Percentiles rank a stretch among this genome's conserved stretches.
These are phyloP conservation scores for Ophiostoma triangulosporum DNA, from an alignment of 2,329 filamentous ascomycete genomes.

Conservation along the genomic window DNA sequence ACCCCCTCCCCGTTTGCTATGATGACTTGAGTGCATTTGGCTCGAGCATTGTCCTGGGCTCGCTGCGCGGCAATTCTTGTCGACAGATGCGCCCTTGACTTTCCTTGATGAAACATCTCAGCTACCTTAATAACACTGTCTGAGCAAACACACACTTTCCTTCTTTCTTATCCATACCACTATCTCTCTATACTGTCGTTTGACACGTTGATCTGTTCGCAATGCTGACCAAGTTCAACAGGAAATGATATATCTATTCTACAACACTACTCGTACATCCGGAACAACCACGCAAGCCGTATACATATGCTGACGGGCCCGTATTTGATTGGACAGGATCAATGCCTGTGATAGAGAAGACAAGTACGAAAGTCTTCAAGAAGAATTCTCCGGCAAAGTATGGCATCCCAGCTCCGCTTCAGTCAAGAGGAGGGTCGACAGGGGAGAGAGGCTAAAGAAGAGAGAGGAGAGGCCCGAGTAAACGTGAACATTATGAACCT, in stretches of 20 bases:
- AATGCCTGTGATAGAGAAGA: slow-evolving; percentile 89
- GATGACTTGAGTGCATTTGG: slow-evolving; percentile 99
- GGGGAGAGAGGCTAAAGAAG: slow-evolving; percentile 2
- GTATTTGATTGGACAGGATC: slow-evolving; percentile 44
- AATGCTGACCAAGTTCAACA: not conserved
- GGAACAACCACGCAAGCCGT: not conserved
- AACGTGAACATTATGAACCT: slow-evolving; percentile 13
- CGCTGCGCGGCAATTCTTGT: slow-evolving; percentile 61
- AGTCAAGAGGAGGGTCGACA: not conserved
- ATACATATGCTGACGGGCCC: not conserved
- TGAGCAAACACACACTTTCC: slow-evolving; percentile 37
- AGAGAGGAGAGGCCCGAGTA: too few relatives aligned
- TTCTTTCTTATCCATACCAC: not conserved
- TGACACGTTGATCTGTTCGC: not conserved
- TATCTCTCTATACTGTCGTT: not conserved
- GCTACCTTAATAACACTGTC: slow-evolving; percentile 91
- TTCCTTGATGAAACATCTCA: slow-evolving; percentile 98
- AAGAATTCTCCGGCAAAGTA: slow-evolving; percentile 84
- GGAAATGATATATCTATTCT: not conserved
- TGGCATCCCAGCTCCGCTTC: slow-evolving; percentile 21
- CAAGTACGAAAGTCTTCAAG: slow-evolving; percentile 65
- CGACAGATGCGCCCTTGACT: slow-evolving; percentile 43
- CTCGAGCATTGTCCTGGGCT: slow-evolving; percentile 78
- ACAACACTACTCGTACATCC: not conserved
- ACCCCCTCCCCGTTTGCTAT: slow-evolving; percentile 29